phyloP scores from a whole-genome alignment of 345 rosid genomes.

The Cardamine resedifolia region DNA sequence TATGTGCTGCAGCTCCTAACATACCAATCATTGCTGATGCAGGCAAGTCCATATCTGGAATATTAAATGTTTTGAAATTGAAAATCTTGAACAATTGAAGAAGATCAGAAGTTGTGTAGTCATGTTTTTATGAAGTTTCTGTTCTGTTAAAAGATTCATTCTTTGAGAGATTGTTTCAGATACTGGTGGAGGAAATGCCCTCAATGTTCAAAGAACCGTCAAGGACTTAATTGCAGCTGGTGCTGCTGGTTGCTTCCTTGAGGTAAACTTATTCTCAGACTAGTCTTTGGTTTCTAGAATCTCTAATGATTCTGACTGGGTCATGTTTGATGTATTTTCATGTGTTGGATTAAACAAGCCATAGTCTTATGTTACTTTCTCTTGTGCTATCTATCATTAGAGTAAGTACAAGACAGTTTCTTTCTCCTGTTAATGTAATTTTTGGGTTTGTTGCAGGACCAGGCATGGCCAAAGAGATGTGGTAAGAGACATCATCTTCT shows the following conservation, averaged over 20 bases:
- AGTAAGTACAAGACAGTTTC: not conserved
- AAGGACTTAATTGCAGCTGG: conserved; percentile 60
- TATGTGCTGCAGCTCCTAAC: conserved; percentile 47
- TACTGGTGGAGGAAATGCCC: conserved; percentile 58
- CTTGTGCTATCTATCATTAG: not conserved
- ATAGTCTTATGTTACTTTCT: not conserved
- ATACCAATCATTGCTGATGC: conserved; percentile 50
- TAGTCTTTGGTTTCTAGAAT: not conserved
- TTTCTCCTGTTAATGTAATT: not conserved
- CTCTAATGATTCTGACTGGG: not conserved
- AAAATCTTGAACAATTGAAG: not conserved
- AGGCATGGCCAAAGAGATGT: conserved; percentile 66
- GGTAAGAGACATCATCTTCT: conserved; percentile 37
- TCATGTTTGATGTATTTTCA: not conserved
- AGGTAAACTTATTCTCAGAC: conserved; percentile 35
- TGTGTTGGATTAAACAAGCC: not conserved
- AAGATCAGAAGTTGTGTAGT: not conserved
- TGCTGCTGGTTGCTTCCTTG: conserved; percentile 64
- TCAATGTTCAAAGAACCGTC: conserved; percentile 55
- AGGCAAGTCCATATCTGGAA: conserved; percentile 24
- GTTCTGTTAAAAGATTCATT: not conserved
- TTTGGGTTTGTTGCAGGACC: conserved; percentile 42
- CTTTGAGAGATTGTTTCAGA: conserved; percentile 27
- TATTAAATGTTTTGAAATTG: not conserved
- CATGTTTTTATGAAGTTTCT: not conserved